A percentile compares a stretch with the other conserved stretches of the same genome.
Conservation (phyloP, 2,329 filamentous ascomycete species). For the Pseudogymnoascus sp. region DNA sequence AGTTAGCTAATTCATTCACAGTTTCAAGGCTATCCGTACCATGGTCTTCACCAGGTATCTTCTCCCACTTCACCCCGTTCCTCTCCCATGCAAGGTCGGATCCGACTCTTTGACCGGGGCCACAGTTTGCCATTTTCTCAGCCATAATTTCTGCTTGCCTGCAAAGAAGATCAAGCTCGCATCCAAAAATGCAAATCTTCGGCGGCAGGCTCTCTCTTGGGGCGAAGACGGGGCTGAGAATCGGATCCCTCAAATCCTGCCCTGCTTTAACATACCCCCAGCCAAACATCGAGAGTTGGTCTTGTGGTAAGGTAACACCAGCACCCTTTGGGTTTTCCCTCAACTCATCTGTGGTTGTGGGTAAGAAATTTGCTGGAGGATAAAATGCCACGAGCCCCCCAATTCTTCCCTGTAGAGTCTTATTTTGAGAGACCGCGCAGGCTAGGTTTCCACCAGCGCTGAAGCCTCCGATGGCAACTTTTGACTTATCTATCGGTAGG, state of each 20-base stretch:
- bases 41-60: conserved; percentile 12
- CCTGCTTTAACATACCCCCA: conserved; percentile 21
- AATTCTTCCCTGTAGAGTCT: conserved; percentile 25
- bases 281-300: conserved; percentile 16
- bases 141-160: conserved; percentile 15
- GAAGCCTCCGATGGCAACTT: conserved; percentile 42
- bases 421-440: conserved; percentile 35
- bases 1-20: background rate
- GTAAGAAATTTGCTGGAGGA: conserved; percentile 23
- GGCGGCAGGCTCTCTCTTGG: conserved; percentile 19
- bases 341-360: background rate
- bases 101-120: conserved; percentile 10
- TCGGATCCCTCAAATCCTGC: conserved; percentile 22
- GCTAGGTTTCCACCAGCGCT: conserved; percentile 45
- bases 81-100: conserved; percentile 16
- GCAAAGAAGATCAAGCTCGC: conserved; percentile 21
- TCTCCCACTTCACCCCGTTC: conserved; percentile 24
- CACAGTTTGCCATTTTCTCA: conserved; percentile 15
- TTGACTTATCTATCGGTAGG: conserved; percentile 38
- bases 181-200: conserved; percentile 20
- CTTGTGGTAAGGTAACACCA: background rate
- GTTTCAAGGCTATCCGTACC: background rate
- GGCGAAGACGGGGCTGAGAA: conserved; percentile 21
- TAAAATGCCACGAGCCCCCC: conserved; percentile 38
- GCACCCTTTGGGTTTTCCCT: background rate